These are phyloP conservation scores for Cardamine occulta DNA, from an alignment of 345 rosid genomes.

Conservation along the genomic window DNA sequence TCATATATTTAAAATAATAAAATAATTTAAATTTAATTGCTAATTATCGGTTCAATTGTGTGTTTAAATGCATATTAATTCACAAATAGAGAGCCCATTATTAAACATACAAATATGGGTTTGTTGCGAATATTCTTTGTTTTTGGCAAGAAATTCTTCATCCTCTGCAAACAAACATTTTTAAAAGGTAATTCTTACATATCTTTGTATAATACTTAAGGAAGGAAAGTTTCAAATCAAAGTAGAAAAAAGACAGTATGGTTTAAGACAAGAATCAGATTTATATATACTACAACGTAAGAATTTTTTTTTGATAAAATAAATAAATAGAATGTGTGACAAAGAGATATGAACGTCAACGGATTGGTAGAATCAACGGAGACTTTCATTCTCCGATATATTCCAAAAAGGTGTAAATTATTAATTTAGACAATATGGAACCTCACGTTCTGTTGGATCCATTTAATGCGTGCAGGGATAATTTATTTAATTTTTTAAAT, in stretches of 20 bases:
- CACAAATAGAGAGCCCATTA: not conserved
- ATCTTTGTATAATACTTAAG: not conserved
- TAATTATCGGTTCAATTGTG: not conserved
- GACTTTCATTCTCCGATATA: slow-evolving; percentile 76
- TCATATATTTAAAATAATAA: too few relatives aligned
- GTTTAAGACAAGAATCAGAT: slow-evolving; percentile 14
- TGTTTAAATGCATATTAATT: not conserved
- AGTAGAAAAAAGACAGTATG: slow-evolving; percentile 11
- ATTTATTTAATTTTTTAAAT: slow-evolving; percentile 18
- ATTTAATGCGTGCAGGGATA: slow-evolving; percentile 45
- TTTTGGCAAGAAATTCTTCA: slow-evolving; percentile 2
- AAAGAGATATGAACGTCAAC: slow-evolving; percentile 45
- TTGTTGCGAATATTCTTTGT: slow-evolving; percentile 16
- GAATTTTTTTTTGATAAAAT: not conserved
- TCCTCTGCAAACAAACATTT: not conserved
- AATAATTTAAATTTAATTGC: too few relatives aligned
- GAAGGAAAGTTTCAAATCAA: slow-evolving; percentile 7
- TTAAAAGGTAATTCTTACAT: not conserved
- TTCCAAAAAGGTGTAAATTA: slow-evolving; percentile 48
- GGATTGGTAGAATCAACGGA: slow-evolving; percentile 66
- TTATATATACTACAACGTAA: not conserved
- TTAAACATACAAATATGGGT: not conserved
- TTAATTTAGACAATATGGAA: slow-evolving; percentile 46
- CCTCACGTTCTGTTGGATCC: slow-evolving; percentile 48
- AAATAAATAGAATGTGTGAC: slow-evolving; percentile 37